phyloP scores from a whole-genome alignment of 116 monocot genomes.

The Dioscorea cayenensis region DNA sequence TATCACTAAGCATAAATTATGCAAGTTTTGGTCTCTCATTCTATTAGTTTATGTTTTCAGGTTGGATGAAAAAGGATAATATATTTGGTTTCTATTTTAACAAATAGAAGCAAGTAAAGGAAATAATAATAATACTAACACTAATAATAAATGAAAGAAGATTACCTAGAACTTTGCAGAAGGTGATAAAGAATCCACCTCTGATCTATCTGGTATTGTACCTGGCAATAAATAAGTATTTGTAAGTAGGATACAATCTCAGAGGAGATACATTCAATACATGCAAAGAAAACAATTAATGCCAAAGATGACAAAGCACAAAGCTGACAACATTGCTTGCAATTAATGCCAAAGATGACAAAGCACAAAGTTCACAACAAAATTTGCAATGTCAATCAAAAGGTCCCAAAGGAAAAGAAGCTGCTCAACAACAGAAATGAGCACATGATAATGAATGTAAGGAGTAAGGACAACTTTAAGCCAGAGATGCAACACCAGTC shows the following conservation, averaged over 20 bases:
- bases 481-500: not conserved
- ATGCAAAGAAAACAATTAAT: no score
- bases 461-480: not conserved
- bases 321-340: no score
- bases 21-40: no score
- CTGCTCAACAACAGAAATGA: not conserved
- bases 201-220: not conserved
- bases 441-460: not conserved
- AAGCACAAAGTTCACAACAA: not conserved
- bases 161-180: not conserved
- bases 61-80: no score
- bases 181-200: not conserved
- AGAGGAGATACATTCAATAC: no score
- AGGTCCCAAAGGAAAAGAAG: not conserved
- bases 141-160: not conserved
- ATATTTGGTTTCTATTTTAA: no score
- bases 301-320: not conserved
- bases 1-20: no score
- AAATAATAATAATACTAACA: no score
- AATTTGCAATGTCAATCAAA: not conserved
- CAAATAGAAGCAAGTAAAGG: no score
- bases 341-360: not conserved
- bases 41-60: no score
- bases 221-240: no score
- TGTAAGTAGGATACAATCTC: no score